Base-by-base conservation (phyloP, 106 monocot species). In the Amphibolis antarctica region DNA sequence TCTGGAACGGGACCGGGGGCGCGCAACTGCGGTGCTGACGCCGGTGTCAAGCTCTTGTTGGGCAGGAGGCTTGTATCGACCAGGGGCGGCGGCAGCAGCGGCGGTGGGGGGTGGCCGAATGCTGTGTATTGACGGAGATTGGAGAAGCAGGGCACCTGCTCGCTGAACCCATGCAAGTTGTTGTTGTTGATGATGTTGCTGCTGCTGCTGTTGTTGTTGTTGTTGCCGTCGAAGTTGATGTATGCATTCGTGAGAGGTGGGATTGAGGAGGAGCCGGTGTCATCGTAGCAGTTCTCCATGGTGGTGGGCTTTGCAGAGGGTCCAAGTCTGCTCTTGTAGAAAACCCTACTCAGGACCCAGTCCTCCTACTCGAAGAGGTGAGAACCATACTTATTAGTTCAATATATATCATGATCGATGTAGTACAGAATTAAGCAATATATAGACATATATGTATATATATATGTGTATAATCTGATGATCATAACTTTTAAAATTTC, bases 121-220 rank as follows among this genome's bases (percentile, higher is more conserved):
- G 14, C n/a, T 1, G 36, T 36, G 36, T 2, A 36, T 2, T 36
- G 36, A 7, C 7, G 58, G 73, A 42, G 26, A 10, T 24, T 85
- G 92, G 92, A 88, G 92, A 93, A 93, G 92, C 85, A 93, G 85
- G 88, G 85, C 92, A 88, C 88, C 56, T 88, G 88, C 80, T 81
- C 84, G 74, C 80, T 57, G 36, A 36, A 62, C 20, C 79, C 78
- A 46, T 74, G 60, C 14, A 63, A 12, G 42, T 49, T 49, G 36
- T 7, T 36, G 36, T 36, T 36, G 36, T 36, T 36, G 28, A 10
- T 24, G 23, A 28, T 57, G 36, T 27, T 26, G 23, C 57, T 5
- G 19, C 19, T 42, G 60, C 12, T 60, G 22, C 22, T 36, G 11
- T 60, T 45, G 17, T 24, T 23, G 9, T 10, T 57, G 60, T 36